Evolutionary conservation across 345 rosid species (phyloP), one percentile per base, ranked within the genome.

Genomic region (Trapa bicornis): DNA sequence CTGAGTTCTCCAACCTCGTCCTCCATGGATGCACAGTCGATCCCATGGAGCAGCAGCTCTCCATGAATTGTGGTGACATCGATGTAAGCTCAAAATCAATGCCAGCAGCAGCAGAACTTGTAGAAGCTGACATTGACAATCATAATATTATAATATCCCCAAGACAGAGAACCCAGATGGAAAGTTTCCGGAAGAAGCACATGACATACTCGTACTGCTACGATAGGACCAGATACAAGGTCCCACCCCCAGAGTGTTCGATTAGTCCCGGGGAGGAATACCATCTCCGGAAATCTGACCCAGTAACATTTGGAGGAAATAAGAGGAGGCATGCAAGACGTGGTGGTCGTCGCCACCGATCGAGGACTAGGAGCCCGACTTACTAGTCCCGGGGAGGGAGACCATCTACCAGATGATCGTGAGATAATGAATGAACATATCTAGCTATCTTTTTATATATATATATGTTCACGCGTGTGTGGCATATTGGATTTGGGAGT

Each of bases 131-230:
- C 29, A 22, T 22, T 22, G 29, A 22, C 29, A 22, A 22, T 22
- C 29, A 22, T 22, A 22, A 22, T 22, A 22, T 22, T 2, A 84
- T 75, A 38, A 68, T 89, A 67, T 76, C 82, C 0, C 75, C 81
- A 3, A 17, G 65, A 0, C 88, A 83, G 68, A 82, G 87, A 79
- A 75, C 5, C 12, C 83, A 80, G 70, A 94, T 94, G 99, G 89
- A 76, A 9, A 60, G 71, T 54, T 81, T 89, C 37, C 80, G 99
- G 74, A 72, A 74, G 73, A 94, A 85, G 83, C 85, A 80, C 35
- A 85, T 91, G 91, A 94, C 95, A 2, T 94, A 94, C 68, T 89
- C 99, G 3, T 94, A 94, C 57, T 91, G 99, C 84, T 94, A 91
- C 22, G 99, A 94, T 65, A 85, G 77, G 41, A 69, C 67, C 12